Evolutionary conservation across 805 yeast species (phyloP).

Genomic region (Metschnikowia drakensbergensis): DNA sequence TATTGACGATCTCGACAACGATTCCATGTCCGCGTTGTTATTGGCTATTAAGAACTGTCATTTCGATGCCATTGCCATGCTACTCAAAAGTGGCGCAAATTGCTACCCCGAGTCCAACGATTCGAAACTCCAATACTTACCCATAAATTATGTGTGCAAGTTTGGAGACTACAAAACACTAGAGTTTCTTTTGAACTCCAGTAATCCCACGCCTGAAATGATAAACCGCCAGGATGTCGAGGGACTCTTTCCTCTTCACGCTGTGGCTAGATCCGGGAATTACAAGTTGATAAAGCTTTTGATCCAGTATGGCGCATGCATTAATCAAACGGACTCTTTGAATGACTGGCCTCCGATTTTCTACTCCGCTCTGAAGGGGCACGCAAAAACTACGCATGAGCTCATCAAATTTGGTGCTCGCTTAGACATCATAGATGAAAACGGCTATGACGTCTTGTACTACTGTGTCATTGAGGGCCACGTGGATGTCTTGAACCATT

Average conservation of each 20-base stretch:
- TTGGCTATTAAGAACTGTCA: constrained; percentile 72
- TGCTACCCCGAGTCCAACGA: constrained; percentile 45
- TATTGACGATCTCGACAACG: constrained; percentile 58
- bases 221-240: constrained; percentile 71
- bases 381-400: constrained; percentile 61
- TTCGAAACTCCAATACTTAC: constrained; percentile 60
- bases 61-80: constrained; percentile 36
- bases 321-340: constrained; percentile 76
- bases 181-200: constrained; percentile 50
- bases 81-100: constrained; percentile 33
- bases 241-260: constrained; percentile 83
- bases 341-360: constrained; percentile 94
- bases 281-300: constrained; percentile 63
- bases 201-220: constrained; percentile 21
- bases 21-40: constrained; percentile 77
- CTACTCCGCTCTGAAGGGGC: constrained; percentile 86
- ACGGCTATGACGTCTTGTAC: constrained; percentile 74
- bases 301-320: constrained; percentile 64
- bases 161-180: constrained; percentile 73
- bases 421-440: constrained; percentile 66
- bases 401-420: constrained; percentile 73
- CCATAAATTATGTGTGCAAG: constrained; percentile 84
- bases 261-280: constrained; percentile 83
- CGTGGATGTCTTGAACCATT: constrained; percentile 68
- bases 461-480: constrained; percentile 96